Conservation (phyloP, 2,329 filamentous ascomycete species). For the Boeremia lycopersici region DNA sequence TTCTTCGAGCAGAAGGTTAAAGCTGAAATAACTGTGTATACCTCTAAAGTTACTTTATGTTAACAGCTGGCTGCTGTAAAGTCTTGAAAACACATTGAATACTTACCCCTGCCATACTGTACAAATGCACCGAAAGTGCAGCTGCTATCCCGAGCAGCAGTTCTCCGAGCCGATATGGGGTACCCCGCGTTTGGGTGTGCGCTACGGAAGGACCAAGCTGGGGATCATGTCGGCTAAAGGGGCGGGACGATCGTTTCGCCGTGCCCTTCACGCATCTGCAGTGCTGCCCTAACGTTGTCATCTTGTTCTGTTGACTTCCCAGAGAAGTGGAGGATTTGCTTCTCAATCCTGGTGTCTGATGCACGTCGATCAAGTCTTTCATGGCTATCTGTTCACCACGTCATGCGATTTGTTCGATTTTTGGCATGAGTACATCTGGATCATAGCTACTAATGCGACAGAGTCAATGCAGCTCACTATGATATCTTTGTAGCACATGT, state of each 20-base stretch:
- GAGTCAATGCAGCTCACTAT: too few species aligned
- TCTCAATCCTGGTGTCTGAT: neutral
- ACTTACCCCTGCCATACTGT: too few species aligned
- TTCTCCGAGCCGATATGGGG: neutral
- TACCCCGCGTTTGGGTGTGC: slow-evolving; percentile 15
- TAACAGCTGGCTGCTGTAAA: too few species aligned
- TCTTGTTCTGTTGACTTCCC: neutral
- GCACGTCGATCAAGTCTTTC: neutral
- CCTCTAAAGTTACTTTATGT: too few species aligned
- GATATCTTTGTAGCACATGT: too few species aligned
- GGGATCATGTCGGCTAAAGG: slow-evolving; percentile 6
- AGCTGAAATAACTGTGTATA: too few species aligned
- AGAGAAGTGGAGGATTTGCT: neutral
- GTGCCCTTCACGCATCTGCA: neutral
- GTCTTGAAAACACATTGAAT: too few species aligned
- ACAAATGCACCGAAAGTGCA: neutral
- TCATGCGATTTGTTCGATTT: too few species aligned
- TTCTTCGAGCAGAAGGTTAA: too few species aligned
- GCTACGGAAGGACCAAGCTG: slow-evolving; percentile 2
- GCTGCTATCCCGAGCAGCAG: neutral
- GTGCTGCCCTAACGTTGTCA: neutral
- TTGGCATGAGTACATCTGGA: too few species aligned
- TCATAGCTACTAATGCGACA: too few species aligned
- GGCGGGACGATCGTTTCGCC: neutral
- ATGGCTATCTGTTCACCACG: too few species aligned